Conservation (phyloP, 1,284 basidiomycete species). For the Ustilago cynodontis region DNA sequence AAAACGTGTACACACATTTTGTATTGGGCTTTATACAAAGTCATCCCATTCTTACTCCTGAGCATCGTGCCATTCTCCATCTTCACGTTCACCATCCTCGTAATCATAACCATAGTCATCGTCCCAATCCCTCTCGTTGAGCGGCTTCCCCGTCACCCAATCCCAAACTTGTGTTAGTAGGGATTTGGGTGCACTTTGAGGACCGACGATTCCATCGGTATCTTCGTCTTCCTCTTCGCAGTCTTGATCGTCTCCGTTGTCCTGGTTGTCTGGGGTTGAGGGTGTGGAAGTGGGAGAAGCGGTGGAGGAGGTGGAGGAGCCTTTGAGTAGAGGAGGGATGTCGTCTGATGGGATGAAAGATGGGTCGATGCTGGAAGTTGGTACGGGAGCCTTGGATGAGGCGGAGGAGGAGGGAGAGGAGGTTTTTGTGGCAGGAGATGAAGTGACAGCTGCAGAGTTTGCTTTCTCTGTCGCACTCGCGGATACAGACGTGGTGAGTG, state of each 20-base stretch:
- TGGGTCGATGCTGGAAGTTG: constrained; percentile 14
- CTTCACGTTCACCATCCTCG: constrained; percentile 12
- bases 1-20: not conserved
- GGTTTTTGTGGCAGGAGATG: constrained; percentile 10
- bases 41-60: constrained; percentile 6
- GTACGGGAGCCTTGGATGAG: not conserved
- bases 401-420: not conserved
- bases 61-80: constrained; percentile 23
- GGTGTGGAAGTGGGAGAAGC: not conserved
- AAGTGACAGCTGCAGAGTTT: constrained; percentile 3
- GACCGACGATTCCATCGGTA: not conserved
- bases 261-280: not conserved
- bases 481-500: not conserved
- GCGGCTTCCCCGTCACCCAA: constrained; percentile 31
- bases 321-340: constrained; percentile 31
- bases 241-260: constrained; percentile 17
- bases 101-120: constrained; percentile 24
- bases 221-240: constrained; percentile 27
- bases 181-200: constrained; percentile 3
- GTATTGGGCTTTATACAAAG: not conserved
- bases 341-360: constrained; percentile 27
- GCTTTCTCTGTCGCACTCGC: constrained; percentile 21
- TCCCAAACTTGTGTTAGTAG: constrained; percentile 36
- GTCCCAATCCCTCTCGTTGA: constrained; percentile 21
- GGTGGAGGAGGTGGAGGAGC: constrained; percentile 7